Base-by-base conservation (phyloP, 257 asterid species). In the Jaltomata sinuosa region DNA sequence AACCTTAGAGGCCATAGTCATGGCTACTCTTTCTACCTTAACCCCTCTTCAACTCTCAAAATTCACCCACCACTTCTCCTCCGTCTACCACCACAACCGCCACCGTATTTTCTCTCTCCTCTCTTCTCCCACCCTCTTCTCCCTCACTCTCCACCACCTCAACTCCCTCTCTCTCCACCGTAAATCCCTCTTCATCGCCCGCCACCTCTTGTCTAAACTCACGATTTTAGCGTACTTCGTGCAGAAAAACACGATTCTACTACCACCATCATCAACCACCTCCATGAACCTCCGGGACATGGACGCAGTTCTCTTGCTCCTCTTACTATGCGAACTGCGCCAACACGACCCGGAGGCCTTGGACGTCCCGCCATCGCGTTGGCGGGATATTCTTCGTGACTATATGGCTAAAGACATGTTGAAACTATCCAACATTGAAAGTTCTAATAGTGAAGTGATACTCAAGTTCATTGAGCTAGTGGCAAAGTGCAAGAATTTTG, bases 131-230 rank as follows among this genome's bases (percentile, higher is more conserved):
- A 61, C 87, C 42, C 90, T 89, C 87, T 96, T 94, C 91, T 84
- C 90, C 86, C 91, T 94, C 91, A 87, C 98, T 16, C 91, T 96
- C 92, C 93, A 88, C 89, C 91, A 87, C 94, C 97, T 96, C 84
- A 94, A 91, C n/a, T 89, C 98, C 83, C 94, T 93, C 84, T 90
- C 98, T 47, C 97, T 92, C 89, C 95, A 74, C 87, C 88, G 87
- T 49, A 96, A 93, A 25, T 93, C 94, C 87, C 90, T 92, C 82
- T 98, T 96, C 90, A 89, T 96, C 62, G 94, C 96, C 89, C 90
- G 89, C 86, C 89, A 93, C 91, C 95, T 93, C 88, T 49, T 91
- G 36, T 89, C 91, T 82, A 86, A 87, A 25, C 96, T 96, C 85
- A 82, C 89, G 18, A 83, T 91, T 29, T 89, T 94, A 83, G 22